A percentile compares a stretch with the other conserved stretches of the same genome.
These are phyloP conservation scores for Phytopythium litorale DNA, from an alignment of 352 stramenopile species.

Conservation along the genomic window DNA sequence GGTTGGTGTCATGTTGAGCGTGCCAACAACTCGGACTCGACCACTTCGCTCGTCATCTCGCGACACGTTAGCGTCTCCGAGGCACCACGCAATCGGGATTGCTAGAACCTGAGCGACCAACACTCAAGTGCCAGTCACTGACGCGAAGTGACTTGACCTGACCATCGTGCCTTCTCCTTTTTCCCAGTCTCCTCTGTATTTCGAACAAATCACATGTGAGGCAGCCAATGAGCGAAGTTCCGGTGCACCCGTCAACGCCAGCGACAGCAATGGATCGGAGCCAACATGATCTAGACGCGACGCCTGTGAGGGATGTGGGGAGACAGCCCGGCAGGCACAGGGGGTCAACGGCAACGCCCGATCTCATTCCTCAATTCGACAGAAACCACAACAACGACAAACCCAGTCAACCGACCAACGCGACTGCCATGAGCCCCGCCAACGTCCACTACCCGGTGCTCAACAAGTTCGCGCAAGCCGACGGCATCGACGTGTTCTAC, in stretches of 20 bases:
- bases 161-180: too few species aligned
- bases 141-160: not conserved
- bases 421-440: not conserved
- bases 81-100: too few species aligned
- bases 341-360: not conserved
- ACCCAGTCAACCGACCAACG: not conserved
- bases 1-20: too few species aligned
- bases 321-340: not conserved
- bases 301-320: not conserved
- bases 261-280: not conserved
- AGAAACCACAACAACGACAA: not conserved
- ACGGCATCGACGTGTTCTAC: constrained; percentile 5
- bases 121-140: not conserved
- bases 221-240: not conserved
- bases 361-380: not conserved
- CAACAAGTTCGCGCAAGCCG: not conserved
- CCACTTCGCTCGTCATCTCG: too few species aligned
- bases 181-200: too few species aligned
- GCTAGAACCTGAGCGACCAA: not conserved
- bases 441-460: constrained; percentile 1
- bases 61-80: too few species aligned
- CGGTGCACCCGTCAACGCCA: not conserved
- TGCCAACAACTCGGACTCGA: too few species aligned
- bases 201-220: not conserved
- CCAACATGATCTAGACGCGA: too few species aligned